Base-by-base conservation (phyloP, 75 land plant species). In the Selaginella tamariscina region DNA sequence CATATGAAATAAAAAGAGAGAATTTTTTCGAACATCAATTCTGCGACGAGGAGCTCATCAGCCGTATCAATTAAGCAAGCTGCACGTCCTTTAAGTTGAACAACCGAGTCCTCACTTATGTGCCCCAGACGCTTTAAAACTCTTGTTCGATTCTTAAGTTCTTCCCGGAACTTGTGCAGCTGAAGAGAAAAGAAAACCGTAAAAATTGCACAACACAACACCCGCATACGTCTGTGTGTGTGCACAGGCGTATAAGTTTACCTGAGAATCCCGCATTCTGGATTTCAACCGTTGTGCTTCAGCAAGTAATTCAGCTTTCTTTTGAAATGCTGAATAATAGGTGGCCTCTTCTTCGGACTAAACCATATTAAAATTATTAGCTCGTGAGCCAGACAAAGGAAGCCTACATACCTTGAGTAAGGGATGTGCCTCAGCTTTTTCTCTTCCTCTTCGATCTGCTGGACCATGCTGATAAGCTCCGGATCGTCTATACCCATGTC, bases 81-180 rank as follows among this genome's bases (percentile, higher is more conserved):
- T 66, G 98, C 98, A 28, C 96, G 85, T 20, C 96, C 98, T 73
- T 93, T 93, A 56, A 90, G 49, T 62, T 89, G 96, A 18, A 93
- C 88, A 30, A 93, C 98, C 68, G 90, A 86, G 75, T 89, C 96
- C 57, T 81, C 70, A 82, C 89, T 87, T 64, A 89, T 82, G 69
- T 93, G 98, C 20, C 96, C 98, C 70, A 93, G 89, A 68, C 82
- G 86, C 73, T 83, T 93, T 28, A 93, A 67, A 9, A 93, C 98
- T 54, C 98, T 78, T 33, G 98, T 84, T 1, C 98, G 88, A 68
- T 93, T 93, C 65, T 72, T 80, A 33, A 93, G 79, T 66, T 93
- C 98, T 77, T 93, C 98, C 49, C 96, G 82, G 66, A 93, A 93
- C 68, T 86, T 93, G 79, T 86, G 91, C 56, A 93, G 84, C 98